phyloP scores from a whole-genome alignment of 1,284 basidiomycete genomes.

The Ganoderma lingzhi region DNA sequence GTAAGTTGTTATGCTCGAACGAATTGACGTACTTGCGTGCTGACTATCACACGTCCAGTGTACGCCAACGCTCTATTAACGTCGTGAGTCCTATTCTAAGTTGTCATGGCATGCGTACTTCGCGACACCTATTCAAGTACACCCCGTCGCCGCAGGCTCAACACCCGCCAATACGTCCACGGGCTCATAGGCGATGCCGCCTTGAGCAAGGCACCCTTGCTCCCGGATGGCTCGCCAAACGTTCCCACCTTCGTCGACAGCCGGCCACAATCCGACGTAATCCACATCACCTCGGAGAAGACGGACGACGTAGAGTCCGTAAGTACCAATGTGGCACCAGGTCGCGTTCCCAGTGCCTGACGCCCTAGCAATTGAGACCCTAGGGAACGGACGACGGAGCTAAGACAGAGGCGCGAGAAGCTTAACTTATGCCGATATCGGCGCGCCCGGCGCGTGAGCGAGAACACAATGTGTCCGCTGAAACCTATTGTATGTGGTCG shows the following conservation, averaged over 20 bases:
- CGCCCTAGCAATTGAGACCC: too few relatives aligned
- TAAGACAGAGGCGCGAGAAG: too few relatives aligned
- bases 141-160: neutral
- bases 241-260: neutral
- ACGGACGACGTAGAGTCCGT: neutral
- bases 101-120: neutral
- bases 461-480: too few relatives aligned
- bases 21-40: neutral
- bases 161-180: neutral
- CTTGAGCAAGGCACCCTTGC: neutral
- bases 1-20: neutral
- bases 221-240: neutral
- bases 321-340: too few relatives aligned
- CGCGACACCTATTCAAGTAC: neutral
- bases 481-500: too few relatives aligned
- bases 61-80: neutral
- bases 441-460: too few relatives aligned
- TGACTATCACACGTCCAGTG: neutral
- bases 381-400: too few relatives aligned
- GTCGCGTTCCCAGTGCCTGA: too few relatives aligned
- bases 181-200: neutral
- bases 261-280: neutral
- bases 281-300: constrained; percentile 5
- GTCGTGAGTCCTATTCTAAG: neutral
- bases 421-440: too few relatives aligned